Percentiles rank a stretch among this genome's conserved stretches.
Conservation (phyloP, 805 yeast genomes). For the Hanseniaspora hatyaiensis region DNA sequence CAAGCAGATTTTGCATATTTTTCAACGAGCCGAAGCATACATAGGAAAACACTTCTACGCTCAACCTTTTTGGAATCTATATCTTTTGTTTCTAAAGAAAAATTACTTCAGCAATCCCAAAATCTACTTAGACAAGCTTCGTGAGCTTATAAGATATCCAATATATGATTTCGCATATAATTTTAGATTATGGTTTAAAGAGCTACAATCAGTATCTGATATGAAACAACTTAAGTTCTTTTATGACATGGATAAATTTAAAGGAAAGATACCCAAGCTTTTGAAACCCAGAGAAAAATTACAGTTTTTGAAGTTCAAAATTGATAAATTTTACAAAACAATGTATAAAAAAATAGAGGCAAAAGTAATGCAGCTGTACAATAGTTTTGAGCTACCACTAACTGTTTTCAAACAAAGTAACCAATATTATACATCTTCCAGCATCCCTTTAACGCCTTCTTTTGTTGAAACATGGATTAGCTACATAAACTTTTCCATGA, state of each 20-base stretch:
- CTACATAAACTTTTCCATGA: slow-evolving; percentile 25
- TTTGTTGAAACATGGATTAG: slow-evolving; percentile 25
- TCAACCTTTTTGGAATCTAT: slow-evolving; percentile 30
- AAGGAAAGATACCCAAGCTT: slow-evolving; percentile 19
- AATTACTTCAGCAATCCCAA: slow-evolving; percentile 18
- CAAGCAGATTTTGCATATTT: slow-evolving; percentile 23
- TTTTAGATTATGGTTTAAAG: slow-evolving; percentile 26
- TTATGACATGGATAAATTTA: slow-evolving; percentile 22
- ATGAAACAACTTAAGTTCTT: slow-evolving; percentile 22
- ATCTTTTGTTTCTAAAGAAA: slow-evolving; percentile 24
- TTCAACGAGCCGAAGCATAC: slow-evolving; percentile 26
- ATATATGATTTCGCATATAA: slow-evolving; percentile 27
- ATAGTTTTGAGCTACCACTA: slow-evolving; percentile 27
- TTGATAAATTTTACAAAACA: slow-evolving; percentile 26
- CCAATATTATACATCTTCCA: slow-evolving; percentile 24
- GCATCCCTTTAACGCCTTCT: slow-evolving; percentile 21
- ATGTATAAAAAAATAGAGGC: slow-evolving; percentile 26
- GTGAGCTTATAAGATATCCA: slow-evolving; percentile 28
- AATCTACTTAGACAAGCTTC: slow-evolving; percentile 23
- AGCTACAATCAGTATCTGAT: slow-evolving; percentile 25
- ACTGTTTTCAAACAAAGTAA: slow-evolving; percentile 18
- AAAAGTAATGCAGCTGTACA: slow-evolving; percentile 25
- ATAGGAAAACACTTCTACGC: slow-evolving; percentile 29
- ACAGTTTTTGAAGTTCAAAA: slow-evolving; percentile 23
- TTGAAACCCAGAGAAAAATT: slow-evolving; percentile 11